phyloP scores from a whole-genome alignment of 2,329 filamentous ascomycete genomes.

The Ceratocystis lukuohia region DNA sequence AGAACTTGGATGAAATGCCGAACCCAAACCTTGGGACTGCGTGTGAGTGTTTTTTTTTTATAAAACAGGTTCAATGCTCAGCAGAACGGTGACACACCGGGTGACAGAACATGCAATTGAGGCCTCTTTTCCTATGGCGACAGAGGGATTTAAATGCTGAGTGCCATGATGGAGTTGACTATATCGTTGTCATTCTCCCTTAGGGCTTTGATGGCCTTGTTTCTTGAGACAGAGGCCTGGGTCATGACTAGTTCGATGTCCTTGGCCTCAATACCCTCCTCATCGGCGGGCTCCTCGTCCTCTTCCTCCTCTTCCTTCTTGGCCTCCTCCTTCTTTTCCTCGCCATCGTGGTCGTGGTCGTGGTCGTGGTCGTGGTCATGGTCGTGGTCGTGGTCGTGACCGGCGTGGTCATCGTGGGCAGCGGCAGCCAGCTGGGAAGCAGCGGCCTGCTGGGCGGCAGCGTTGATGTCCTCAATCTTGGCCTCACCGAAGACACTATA shows the following conservation, averaged over 20 bases:
- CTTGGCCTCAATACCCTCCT: slow-evolving; percentile 90
- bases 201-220: slow-evolving; percentile 97
- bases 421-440: slow-evolving; percentile 85
- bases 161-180: slow-evolving; percentile 99
- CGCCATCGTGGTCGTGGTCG: slow-evolving; percentile 51
- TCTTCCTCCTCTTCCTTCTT: slow-evolving; percentile 80
- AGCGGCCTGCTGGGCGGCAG: slow-evolving; percentile 87
- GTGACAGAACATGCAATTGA: neutral
- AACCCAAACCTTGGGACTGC: neutral
- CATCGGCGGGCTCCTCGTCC: slow-evolving; percentile 90
- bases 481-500: slow-evolving; percentile 95
- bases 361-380: slow-evolving; percentile 50
- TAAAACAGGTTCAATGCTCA: neutral
- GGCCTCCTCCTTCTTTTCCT: slow-evolving; percentile 80
- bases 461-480: slow-evolving; percentile 99
- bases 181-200: slow-evolving; percentile 99
- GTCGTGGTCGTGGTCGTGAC: slow-evolving; percentile 57
- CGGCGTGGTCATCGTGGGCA: slow-evolving; percentile 42
- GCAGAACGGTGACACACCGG: neutral
- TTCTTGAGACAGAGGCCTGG: slow-evolving; percentile 89
- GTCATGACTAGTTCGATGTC: slow-evolving; percentile 99
- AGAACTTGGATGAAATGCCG: too few relatives aligned
- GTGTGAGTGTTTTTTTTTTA: neutral
- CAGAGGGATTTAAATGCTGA: slow-evolving; percentile 54
- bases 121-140: neutral